phyloP scores from a whole-genome alignment of 2,329 filamentous ascomycete species.

The Ramichloridium luteum region DNA sequence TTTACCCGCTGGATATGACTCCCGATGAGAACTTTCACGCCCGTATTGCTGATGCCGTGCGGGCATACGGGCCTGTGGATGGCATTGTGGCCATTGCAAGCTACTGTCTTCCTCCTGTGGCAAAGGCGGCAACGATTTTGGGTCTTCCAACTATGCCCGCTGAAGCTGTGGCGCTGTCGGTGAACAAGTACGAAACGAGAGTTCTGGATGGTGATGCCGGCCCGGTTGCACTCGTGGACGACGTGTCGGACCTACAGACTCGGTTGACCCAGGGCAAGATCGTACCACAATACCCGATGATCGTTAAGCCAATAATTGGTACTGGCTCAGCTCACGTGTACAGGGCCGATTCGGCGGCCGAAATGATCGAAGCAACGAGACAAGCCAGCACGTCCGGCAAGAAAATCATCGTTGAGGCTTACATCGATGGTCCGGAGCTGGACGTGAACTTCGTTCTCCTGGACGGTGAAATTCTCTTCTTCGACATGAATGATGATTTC shows the following conservation, averaged over 20 bases:
- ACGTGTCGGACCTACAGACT: too few species aligned
- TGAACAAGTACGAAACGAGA: too few species aligned
- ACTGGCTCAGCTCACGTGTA: constrained; percentile 25
- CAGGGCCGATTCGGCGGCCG: constrained; percentile 19
- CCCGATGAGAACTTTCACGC: too few species aligned
- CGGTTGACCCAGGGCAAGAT: too few species aligned
- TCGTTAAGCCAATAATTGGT: constrained; percentile 14
- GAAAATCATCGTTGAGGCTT: constrained; percentile 28
- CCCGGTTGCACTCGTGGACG: too few species aligned
- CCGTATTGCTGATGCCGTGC: too few species aligned
- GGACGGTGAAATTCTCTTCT: constrained; percentile 31
- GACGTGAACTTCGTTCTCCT: constrained; percentile 31
- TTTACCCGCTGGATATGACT: too few species aligned
- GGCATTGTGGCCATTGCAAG: constrained; percentile 30
- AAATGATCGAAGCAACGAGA: constrained; percentile 15
- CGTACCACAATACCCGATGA: constrained; percentile 19
- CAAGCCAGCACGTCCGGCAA: constrained; percentile 4
- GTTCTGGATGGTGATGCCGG: too few species aligned
- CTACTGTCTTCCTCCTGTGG: constrained; percentile 18
- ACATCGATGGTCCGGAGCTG: constrained; percentile 32
- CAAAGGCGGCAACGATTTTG: constrained; percentile 23
- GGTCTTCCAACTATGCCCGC: constrained; percentile 23
- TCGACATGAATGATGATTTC: constrained; percentile 30
- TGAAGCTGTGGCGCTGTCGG: too few species aligned
- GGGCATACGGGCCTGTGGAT: too few species aligned